These are phyloP conservation scores for Pseudogymnoascus sp. DNA, from an alignment of 2,329 filamentous ascomycete species.

Conservation along the genomic window DNA sequence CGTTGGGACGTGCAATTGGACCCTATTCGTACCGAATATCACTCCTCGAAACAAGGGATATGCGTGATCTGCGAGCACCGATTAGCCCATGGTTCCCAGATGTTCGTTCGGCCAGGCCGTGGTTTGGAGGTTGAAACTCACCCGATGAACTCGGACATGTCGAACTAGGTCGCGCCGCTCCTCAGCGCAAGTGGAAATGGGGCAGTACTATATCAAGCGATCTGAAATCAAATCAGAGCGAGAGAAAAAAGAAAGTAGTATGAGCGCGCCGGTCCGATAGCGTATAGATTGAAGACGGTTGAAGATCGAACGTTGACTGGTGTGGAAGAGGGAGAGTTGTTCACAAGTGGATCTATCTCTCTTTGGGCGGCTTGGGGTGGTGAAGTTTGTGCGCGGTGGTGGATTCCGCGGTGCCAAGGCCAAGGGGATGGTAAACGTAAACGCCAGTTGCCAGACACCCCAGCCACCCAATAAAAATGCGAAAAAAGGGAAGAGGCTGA, in stretches of 20 bases:
- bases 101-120: not conserved
- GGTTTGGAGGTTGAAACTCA: slow-evolving; percentile 28
- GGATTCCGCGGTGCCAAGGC: slow-evolving; percentile 3
- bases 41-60: slow-evolving; percentile 94
- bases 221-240: slow-evolving; percentile 7
- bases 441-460: slow-evolving; percentile 1
- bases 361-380: not conserved
- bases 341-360: not conserved
- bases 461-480: slow-evolving; percentile 5
- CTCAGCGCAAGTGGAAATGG: not conserved
- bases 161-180: slow-evolving; percentile 2
- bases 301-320: slow-evolving; percentile 3
- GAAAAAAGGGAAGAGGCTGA: not conserved
- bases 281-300: not conserved
- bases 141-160: slow-evolving; percentile 56
- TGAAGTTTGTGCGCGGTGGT: slow-evolving; percentile 6
- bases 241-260: not conserved
- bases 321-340: slow-evolving; percentile 3
- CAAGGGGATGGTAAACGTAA: slow-evolving; percentile 5
- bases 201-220: slow-evolving; percentile 3
- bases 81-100: slow-evolving; percentile 19
- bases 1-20: slow-evolving; percentile 9
- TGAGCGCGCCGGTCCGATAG: not conserved
- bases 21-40: slow-evolving; percentile 71
- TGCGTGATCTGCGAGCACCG: slow-evolving; percentile 59